Percentiles rank a stretch among this genome's conserved stretches.
These are phyloP conservation scores for Kwoniella pini DNA, from an alignment of 768 basidiomycete species.

Conservation along the genomic window DNA sequence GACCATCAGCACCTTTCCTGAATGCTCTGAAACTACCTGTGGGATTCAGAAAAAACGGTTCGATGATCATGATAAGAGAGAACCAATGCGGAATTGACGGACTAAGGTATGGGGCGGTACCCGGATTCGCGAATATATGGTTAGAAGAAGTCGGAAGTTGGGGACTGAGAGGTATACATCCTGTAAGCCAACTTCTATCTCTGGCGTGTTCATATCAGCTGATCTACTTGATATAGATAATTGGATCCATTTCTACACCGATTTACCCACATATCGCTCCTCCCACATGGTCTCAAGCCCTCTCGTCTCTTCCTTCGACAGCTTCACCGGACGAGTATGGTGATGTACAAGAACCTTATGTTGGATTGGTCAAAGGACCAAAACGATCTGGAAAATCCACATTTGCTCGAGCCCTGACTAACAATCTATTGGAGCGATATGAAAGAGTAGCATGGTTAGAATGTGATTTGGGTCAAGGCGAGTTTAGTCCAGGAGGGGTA, in stretches of 20 bases:
- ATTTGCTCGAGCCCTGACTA: slow-evolving; percentile 72
- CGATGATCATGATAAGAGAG: slow-evolving; percentile 64
- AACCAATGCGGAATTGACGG: slow-evolving; percentile 66
- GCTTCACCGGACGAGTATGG: slow-evolving; percentile 32
- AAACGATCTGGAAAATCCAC: slow-evolving; percentile 91
- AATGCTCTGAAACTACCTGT: slow-evolving; percentile 30
- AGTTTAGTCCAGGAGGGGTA: slow-evolving; percentile 84
- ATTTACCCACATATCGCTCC: slow-evolving; percentile 46
- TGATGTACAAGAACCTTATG: slow-evolving; percentile 39
- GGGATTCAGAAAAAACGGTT: slow-evolving; percentile 21
- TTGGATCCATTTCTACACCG: slow-evolving; percentile 32
- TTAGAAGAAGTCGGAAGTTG: slow-evolving; percentile 57
- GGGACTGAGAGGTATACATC: slow-evolving; percentile 56
- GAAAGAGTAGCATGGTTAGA: slow-evolving; percentile 85
- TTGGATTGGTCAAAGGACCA: slow-evolving; percentile 76
- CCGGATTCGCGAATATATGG: slow-evolving; percentile 65
- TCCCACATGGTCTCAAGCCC: slow-evolving; percentile 43
- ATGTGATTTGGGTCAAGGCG: slow-evolving; percentile 89
- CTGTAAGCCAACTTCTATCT: slow-evolving; percentile 58
- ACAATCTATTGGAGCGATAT: slow-evolving; percentile 66
- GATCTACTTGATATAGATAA: slow-evolving; percentile 32
- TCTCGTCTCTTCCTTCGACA: slow-evolving; percentile 51
- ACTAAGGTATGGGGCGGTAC: slow-evolving; percentile 65
- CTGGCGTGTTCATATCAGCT: not conserved
- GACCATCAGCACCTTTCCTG: slow-evolving; percentile 8